Conservation (phyloP, 306 rosid species). For the Acmispon strigosus region DNA sequence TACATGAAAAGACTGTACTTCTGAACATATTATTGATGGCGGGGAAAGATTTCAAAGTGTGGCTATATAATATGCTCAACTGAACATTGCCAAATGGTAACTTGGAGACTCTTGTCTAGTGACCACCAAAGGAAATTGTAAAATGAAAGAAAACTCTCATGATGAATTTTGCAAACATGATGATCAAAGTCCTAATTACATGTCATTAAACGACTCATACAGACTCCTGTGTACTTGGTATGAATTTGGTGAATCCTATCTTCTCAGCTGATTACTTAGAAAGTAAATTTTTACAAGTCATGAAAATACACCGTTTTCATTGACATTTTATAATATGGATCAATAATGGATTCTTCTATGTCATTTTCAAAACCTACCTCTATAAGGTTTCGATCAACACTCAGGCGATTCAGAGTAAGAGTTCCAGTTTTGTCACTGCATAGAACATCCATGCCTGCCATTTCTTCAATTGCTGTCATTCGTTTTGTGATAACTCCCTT, state of each 20-base stretch:
- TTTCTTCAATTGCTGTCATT: conserved; percentile 95
- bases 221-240: neutral
- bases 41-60: neutral
- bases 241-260: neutral
- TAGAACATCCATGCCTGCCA: conserved; percentile 94
- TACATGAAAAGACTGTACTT: neutral
- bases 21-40: neutral
- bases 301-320: neutral
- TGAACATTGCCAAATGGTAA: too few relatives aligned
- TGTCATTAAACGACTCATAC: neutral
- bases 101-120: too few relatives aligned
- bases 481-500: conserved; percentile 90
- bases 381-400: conserved; percentile 63
- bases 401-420: conserved; percentile 76
- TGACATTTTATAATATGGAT: neutral
- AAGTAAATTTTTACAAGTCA: neutral
- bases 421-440: conserved; percentile 96
- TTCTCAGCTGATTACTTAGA: neutral
- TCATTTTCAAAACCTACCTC: conserved; percentile 54
- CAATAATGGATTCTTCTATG: neutral
- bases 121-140: too few relatives aligned
- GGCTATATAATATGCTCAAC: too few relatives aligned
- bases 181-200: neutral
- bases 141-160: too few relatives aligned
- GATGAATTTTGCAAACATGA: too few relatives aligned